phyloP scores from a whole-genome alignment of 257 asterid genomes.

The Ilex aquifolium region DNA sequence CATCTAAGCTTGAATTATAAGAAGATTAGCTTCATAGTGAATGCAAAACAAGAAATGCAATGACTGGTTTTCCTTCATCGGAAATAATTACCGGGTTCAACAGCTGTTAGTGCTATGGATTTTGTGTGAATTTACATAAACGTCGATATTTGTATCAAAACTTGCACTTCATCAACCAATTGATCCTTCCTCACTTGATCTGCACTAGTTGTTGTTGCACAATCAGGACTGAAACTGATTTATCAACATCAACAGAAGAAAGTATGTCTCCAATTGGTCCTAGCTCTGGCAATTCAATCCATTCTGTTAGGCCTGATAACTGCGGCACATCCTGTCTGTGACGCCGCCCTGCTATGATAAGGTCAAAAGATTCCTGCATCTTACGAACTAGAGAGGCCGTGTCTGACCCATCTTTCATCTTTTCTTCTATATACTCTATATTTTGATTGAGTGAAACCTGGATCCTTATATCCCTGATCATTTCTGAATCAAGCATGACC shows the following conservation, averaged over 20 bases:
- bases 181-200: neutral
- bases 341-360: neutral
- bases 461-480: slow-evolving; percentile 61
- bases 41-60: too few relatives aligned
- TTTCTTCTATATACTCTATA: slow-evolving; percentile 59
- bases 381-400: slow-evolving; percentile 61
- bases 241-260: neutral
- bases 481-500: slow-evolving; percentile 71
- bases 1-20: too few relatives aligned
- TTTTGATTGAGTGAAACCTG: slow-evolving; percentile 57
- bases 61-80: too few relatives aligned
- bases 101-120: too few relatives aligned
- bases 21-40: too few relatives aligned
- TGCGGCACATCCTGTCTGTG: neutral
- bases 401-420: slow-evolving; percentile 87
- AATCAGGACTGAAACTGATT: neutral
- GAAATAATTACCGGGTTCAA: too few relatives aligned
- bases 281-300: neutral
- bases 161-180: too few relatives aligned
- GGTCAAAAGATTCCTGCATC: slow-evolving; percentile 63
- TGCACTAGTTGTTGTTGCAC: neutral
- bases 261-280: neutral
- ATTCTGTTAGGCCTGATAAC: neutral
- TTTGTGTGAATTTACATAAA: too few relatives aligned
- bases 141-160: too few relatives aligned